A percentile compares a stretch with the other conserved stretches of the same genome.
Evolutionary conservation across 1,284 basidiomycete genomes (phyloP).

Genomic region (Tilletia caries): DNA sequence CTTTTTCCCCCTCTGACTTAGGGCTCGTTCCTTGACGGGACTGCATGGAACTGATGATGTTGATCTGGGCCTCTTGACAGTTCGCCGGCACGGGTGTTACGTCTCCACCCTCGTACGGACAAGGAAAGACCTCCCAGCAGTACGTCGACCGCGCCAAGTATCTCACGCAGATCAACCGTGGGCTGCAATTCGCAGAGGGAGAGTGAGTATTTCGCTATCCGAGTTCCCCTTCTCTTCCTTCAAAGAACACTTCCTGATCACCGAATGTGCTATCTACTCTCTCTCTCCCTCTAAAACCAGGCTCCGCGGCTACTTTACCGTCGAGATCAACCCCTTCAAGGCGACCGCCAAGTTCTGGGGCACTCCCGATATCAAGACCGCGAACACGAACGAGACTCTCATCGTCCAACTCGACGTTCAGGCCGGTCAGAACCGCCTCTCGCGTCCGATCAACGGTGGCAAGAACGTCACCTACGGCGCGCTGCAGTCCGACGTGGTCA

Average conservation of each 20-base stretch:
- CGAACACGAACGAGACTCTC: conserved; percentile 59
- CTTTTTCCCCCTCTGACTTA: background rate
- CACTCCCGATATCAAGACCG: conserved; percentile 61
- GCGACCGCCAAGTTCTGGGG: conserved; percentile 64
- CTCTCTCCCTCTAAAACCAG: conserved; percentile 39
- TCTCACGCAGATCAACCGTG: conserved; percentile 59
- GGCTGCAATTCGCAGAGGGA: conserved; percentile 67
- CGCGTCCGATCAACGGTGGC: conserved; percentile 61
- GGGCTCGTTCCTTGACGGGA: conserved; percentile 26
- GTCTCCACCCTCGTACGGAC: conserved; percentile 61
- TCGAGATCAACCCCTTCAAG: conserved; percentile 27
- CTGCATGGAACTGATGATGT: too few relatives aligned
- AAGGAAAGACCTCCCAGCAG: conserved; percentile 57
- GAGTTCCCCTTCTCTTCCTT: too few relatives aligned
- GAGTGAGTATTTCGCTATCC: too few relatives aligned
- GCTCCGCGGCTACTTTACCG: conserved; percentile 63
- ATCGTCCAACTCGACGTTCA: conserved; percentile 53
- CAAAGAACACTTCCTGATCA: too few relatives aligned
- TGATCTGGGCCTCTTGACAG: conserved; percentile 51
- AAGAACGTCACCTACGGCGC: conserved; percentile 28
- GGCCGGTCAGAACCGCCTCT: conserved; percentile 60
- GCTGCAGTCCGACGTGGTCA: conserved; percentile 29
- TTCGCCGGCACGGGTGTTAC: conserved; percentile 68
- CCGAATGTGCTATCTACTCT: too few relatives aligned
- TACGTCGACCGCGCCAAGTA: conserved; percentile 52